Evolutionary conservation across 2,329 filamentous ascomycete genomes (phyloP).

Genomic region (Phialemonium atrogriseum): DNA sequence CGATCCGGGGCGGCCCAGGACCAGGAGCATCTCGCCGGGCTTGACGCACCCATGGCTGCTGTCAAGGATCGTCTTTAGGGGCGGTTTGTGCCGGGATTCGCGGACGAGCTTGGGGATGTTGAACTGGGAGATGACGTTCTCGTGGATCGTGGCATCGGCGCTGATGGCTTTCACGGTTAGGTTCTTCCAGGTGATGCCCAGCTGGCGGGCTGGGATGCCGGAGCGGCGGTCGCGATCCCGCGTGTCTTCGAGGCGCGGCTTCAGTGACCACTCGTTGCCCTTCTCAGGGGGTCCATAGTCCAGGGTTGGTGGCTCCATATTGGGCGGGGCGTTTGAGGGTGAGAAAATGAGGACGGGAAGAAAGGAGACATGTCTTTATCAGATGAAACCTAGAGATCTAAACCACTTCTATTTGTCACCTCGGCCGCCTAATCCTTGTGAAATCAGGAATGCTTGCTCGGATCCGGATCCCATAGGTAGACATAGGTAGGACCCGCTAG

Average conservation of each 20-base stretch:
- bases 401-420: too few relatives aligned
- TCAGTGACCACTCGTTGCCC: slow-evolving; percentile 44
- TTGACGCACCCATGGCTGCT: slow-evolving; percentile 60
- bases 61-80: slow-evolving; percentile 56
- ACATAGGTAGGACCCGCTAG: too few relatives aligned
- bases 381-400: too few relatives aligned
- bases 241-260: slow-evolving; percentile 35
- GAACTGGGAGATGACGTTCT: slow-evolving; percentile 54
- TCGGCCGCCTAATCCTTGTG: too few relatives aligned
- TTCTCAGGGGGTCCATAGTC: too few relatives aligned
- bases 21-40: slow-evolving; percentile 64
- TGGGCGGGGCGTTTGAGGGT: too few relatives aligned
- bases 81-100: slow-evolving; percentile 45
- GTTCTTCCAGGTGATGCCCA: slow-evolving; percentile 58
- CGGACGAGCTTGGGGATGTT: slow-evolving; percentile 44
- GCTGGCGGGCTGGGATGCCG: slow-evolving; percentile 36
- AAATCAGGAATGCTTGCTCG: too few relatives aligned
- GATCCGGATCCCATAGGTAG: too few relatives aligned
- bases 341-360: too few relatives aligned
- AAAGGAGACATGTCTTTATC: too few relatives aligned
- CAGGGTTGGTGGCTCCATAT: too few relatives aligned
- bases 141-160: slow-evolving; percentile 55
- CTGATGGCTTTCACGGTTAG: slow-evolving; percentile 55
- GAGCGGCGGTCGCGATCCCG: slow-evolving; percentile 34
- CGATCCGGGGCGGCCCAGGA: slow-evolving; percentile 59